Evolutionary conservation across 1,139 yeast genomes (phyloP).

Genomic region (Pichia sp.): DNA sequence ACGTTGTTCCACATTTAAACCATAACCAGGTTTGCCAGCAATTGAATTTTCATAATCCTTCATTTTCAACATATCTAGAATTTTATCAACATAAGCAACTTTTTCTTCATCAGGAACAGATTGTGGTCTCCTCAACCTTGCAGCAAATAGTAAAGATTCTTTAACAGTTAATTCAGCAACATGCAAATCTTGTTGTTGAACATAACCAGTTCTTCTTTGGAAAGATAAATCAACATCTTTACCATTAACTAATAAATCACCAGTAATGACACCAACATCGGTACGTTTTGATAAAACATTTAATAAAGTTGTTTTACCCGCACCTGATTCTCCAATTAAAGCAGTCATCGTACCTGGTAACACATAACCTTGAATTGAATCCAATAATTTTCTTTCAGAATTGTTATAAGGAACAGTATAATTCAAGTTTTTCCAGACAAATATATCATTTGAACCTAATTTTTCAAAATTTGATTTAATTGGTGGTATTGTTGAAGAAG

Average conservation of each 20-base stretch:
- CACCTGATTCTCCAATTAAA: conserved; percentile 65
- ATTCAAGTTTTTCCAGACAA: conserved; percentile 40
- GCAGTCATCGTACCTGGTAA: conserved; percentile 52
- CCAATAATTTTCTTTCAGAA: conserved; percentile 35
- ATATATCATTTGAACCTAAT: conserved; percentile 30
- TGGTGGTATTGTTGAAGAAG: neutral
- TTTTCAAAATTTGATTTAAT: neutral
- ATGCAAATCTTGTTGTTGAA: conserved; percentile 53
- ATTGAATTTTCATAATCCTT: conserved; percentile 46
- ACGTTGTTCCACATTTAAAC: conserved; percentile 45
- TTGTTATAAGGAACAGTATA: conserved; percentile 37
- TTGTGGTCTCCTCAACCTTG: conserved; percentile 43
- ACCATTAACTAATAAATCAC: conserved; percentile 48
- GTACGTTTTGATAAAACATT: conserved; percentile 49
- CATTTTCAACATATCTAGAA: conserved; percentile 43
- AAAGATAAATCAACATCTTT: conserved; percentile 37
- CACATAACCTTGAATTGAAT: conserved; percentile 48
- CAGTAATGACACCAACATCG: conserved; percentile 44
- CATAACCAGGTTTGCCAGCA: conserved; percentile 45
- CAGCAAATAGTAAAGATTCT: conserved; percentile 46
- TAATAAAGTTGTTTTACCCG: conserved; percentile 59
- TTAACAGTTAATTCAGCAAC: conserved; percentile 43
- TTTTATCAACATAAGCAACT: conserved; percentile 41
- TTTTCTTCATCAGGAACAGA: conserved; percentile 40
- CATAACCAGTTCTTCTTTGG: conserved; percentile 48